Evolutionary conservation across 257 asterid genomes (phyloP).

Genomic region (Petrea volubilis): DNA sequence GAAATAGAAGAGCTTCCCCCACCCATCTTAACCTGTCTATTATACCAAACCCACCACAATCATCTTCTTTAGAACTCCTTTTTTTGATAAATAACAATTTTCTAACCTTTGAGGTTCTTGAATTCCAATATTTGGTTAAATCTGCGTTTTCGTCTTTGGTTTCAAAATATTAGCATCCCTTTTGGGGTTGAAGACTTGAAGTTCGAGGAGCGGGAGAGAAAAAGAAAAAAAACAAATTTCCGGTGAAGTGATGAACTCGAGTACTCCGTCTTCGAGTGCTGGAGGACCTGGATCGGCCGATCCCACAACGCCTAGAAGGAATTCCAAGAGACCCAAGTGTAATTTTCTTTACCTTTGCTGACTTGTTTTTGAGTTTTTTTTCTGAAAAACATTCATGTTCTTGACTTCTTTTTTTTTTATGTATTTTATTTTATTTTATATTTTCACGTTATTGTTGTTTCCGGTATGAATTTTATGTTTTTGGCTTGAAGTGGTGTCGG

Average conservation of each 20-base stretch:
- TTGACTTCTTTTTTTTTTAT: neutral
- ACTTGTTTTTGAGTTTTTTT: neutral
- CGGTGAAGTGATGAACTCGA: conserved; percentile 58
- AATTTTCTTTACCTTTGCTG: neutral
- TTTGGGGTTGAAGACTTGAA: neutral
- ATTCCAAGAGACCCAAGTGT: conserved; percentile 94
- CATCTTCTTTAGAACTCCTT: neutral
- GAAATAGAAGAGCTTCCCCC: conserved; percentile 20
- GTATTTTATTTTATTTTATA: neutral
- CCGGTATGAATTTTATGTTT: neutral
- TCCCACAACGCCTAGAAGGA: conserved; percentile 57
- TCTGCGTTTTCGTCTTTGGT: conserved; percentile 17
- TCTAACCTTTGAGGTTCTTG: neutral
- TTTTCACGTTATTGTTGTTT: neutral
- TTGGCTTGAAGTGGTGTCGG: neutral
- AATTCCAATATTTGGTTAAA: conserved; percentile 13
- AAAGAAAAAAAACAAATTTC: neutral
- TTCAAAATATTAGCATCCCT: neutral
- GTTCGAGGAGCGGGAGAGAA: conserved; percentile 5
- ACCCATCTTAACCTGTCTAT: conserved; percentile 15
- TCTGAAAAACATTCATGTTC: neutral
- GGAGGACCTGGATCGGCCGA: conserved; percentile 81
- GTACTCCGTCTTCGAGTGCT: conserved; percentile 68
- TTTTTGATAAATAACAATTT: neutral
- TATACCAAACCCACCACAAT: conserved; percentile 31